These are phyloP conservation scores for Pestalotiopsis sp. DNA, from an alignment of 2,329 filamentous ascomycete genomes.

Conservation along the genomic window DNA sequence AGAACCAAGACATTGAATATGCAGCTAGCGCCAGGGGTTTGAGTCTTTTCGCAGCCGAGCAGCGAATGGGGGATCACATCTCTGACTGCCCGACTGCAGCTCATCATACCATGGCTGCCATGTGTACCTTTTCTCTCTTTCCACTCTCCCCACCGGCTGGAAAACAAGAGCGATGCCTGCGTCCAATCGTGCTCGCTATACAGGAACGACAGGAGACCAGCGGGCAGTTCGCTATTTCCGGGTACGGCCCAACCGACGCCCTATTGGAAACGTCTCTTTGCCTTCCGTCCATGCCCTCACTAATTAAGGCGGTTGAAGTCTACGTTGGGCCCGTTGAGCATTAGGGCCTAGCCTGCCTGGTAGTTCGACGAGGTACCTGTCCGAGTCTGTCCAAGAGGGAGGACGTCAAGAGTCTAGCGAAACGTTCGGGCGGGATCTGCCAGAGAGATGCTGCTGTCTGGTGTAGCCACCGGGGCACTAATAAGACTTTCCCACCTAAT, in stretches of 20 bases:
- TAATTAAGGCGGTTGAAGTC: not conserved
- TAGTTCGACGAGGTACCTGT: too few relatives aligned
- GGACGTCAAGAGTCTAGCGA: too few relatives aligned
- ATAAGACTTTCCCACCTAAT: not conserved
- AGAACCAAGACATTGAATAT: too few relatives aligned
- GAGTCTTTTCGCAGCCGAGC: too few relatives aligned
- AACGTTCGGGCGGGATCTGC: not conserved
- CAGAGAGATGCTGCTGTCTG: not conserved
- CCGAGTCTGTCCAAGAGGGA: too few relatives aligned
- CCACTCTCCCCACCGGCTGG: not conserved
- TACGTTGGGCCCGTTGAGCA: too few relatives aligned
- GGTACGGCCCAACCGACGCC: not conserved
- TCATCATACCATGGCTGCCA: too few relatives aligned
- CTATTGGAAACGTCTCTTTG: not conserved
- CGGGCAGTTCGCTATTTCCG: not conserved
- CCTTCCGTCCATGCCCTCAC: not conserved
- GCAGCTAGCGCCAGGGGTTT: too few relatives aligned
- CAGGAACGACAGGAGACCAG: not conserved
- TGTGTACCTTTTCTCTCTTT: not conserved
- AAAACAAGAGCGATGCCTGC: not conserved
- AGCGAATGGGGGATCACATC: too few relatives aligned
- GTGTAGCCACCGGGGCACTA: not conserved
- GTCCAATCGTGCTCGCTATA: not conserved
- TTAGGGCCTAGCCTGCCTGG: too few relatives aligned
- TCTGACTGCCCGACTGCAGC: too few relatives aligned